A percentile compares a stretch with the other conserved stretches of the same genome.
phyloP scores from a whole-genome alignment of 768 basidiomycete species.

The Lactifluus hygrophoroides region DNA sequence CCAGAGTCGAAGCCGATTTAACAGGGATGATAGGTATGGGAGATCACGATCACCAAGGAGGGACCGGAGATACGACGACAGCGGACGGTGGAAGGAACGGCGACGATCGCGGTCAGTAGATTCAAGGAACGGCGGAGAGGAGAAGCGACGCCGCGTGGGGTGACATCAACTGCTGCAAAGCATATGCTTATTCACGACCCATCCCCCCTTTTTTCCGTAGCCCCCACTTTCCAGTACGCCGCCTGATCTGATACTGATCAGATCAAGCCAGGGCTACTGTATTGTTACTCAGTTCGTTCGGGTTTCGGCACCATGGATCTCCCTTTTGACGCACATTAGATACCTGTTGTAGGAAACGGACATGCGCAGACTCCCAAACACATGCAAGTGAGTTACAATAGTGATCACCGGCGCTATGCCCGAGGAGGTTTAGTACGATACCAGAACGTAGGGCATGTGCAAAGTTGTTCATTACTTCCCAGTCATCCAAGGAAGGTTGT shows the following conservation, averaged over 20 bases:
- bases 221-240: no score
- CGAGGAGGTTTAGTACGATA: background rate
- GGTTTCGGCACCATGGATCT: no score
- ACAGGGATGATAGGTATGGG: background rate
- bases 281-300: no score
- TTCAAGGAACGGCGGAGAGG: constrained; percentile 23
- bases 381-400: background rate
- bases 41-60: constrained; percentile 14
- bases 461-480: background rate
- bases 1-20: background rate
- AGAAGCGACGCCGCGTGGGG: constrained; percentile 39
- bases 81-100: constrained; percentile 20
- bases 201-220: background rate
- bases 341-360: background rate
- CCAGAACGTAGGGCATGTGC: background rate
- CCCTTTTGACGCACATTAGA: background rate
- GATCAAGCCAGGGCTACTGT: background rate
- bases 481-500: no score
- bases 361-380: background rate
- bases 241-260: background rate
- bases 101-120: constrained; percentile 25
- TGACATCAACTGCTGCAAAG: constrained; percentile 16
- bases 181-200: background rate
- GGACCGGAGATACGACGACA: constrained; percentile 15
- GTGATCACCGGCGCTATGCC: background rate